phyloP scores from a whole-genome alignment of 192 early-diverging fungal species.

The Coemansia sp. region DNA sequence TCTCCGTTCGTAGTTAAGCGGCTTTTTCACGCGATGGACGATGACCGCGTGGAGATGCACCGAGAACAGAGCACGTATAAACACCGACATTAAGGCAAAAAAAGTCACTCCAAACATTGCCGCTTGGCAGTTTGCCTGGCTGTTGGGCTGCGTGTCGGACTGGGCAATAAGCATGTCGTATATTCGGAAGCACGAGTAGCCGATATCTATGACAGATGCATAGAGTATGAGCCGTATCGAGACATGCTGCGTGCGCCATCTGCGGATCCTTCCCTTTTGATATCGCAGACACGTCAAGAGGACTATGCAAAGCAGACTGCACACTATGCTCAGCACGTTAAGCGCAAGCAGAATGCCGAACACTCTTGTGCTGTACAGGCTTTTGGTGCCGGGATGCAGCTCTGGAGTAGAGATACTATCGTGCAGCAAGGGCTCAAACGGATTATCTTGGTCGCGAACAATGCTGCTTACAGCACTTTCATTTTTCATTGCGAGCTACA shows the following conservation, averaged over 20 bases:
- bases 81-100: slow-evolving; percentile 32
- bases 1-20: slow-evolving; percentile 19
- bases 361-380: slow-evolving; percentile 13
- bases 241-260: slow-evolving; percentile 23
- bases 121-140: slow-evolving; percentile 35
- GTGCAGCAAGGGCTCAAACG: slow-evolving; percentile 19
- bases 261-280: slow-evolving; percentile 4
- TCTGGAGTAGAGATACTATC: not conserved
- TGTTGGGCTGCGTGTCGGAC: slow-evolving; percentile 21
- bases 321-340: slow-evolving; percentile 22
- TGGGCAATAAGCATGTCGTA: slow-evolving; percentile 29
- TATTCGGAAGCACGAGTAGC: slow-evolving; percentile 19
- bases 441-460: slow-evolving; percentile 16
- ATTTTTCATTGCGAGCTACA: not conserved
- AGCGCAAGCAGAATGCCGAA: slow-evolving; percentile 15
- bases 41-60: slow-evolving; percentile 28
- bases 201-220: slow-evolving; percentile 21
- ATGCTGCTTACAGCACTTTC: not conserved
- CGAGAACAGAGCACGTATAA: slow-evolving; percentile 25
- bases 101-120: slow-evolving; percentile 41
- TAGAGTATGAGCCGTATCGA: slow-evolving; percentile 25
- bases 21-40: slow-evolving; percentile 14
- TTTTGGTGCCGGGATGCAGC: not conserved
- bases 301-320: slow-evolving; percentile 16
- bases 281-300: slow-evolving; percentile 9